Percentiles rank a stretch among this genome's conserved stretches.
phyloP scores from a whole-genome alignment of 257 asterid species.

The Scutellaria barbata region DNA sequence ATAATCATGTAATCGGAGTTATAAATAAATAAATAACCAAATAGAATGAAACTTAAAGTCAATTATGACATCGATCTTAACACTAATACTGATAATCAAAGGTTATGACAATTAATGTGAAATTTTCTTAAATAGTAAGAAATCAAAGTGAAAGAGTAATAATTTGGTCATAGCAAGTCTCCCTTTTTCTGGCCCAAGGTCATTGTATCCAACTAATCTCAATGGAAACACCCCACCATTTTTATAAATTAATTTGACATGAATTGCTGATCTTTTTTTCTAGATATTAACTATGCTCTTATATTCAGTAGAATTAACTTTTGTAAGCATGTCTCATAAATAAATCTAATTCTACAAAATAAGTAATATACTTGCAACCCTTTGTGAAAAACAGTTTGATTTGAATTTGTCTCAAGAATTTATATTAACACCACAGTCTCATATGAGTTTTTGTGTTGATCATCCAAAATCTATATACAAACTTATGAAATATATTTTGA shows the following conservation, averaged over 20 bases:
- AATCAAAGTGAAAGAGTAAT: not conserved
- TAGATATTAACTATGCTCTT: not conserved
- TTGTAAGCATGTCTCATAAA: too few relatives aligned
- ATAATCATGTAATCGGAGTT: too few relatives aligned
- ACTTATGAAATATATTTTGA: too few relatives aligned
- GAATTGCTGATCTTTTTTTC: not conserved
- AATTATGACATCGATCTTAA: not conserved
- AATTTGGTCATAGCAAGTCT: not conserved
- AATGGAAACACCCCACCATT: conserved; percentile 29
- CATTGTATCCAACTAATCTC: conserved; percentile 31
- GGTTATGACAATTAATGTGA: not conserved
- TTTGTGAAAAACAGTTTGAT: too few relatives aligned
- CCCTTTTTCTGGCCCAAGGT: conserved; percentile 18
- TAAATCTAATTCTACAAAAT: too few relatives aligned
- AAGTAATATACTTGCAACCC: too few relatives aligned
- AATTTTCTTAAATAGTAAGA: not conserved
- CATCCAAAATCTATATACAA: too few relatives aligned
- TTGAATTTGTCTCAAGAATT: too few relatives aligned
- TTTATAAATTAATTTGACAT: not conserved
- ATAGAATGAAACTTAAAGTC: not conserved
- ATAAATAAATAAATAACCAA: too few relatives aligned
- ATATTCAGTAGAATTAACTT: too few relatives aligned
- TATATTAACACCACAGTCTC: too few relatives aligned
- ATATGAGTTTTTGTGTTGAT: too few relatives aligned
- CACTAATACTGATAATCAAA: not conserved